phyloP scores from a whole-genome alignment of 345 rosid genomes.

The Eucalyptus fibrosa region DNA sequence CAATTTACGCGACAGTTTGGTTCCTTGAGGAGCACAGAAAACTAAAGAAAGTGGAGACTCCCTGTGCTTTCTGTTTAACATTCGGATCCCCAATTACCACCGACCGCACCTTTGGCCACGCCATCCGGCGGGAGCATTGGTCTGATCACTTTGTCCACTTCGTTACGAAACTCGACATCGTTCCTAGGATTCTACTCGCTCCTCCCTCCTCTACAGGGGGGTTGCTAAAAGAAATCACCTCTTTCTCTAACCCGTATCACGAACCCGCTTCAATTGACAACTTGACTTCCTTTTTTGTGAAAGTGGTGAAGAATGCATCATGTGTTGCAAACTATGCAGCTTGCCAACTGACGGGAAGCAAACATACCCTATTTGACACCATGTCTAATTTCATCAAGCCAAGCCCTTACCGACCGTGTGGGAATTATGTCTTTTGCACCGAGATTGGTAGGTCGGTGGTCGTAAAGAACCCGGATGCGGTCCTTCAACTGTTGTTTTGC shows the following conservation, averaged over 20 bases:
- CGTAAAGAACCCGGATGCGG: neutral
- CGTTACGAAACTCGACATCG: slow-evolving; percentile 48
- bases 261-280: neutral
- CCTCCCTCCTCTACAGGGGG: slow-evolving; percentile 20
- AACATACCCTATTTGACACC: slow-evolving; percentile 40
- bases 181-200: slow-evolving; percentile 59
- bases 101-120: slow-evolving; percentile 46
- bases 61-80: neutral
- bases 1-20: slow-evolving; percentile 11
- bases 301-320: slow-evolving; percentile 43
- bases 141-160: slow-evolving; percentile 47
- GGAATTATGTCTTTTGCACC: neutral
- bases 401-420: slow-evolving; percentile 49
- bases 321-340: slow-evolving; percentile 46
- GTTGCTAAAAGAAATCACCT: slow-evolving; percentile 11
- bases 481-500: neutral
- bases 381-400: slow-evolving; percentile 32
- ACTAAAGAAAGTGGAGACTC: neutral
- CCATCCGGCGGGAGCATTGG: slow-evolving; percentile 67
- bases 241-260: neutral
- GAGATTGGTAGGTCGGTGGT: neutral
- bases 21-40: neutral
- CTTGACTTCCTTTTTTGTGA: neutral
- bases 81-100: slow-evolving; percentile 82
- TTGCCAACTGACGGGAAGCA: slow-evolving; percentile 46